Conservation (phyloP, 805 yeast genomes). For the Starmerella khaoyaiensis region DNA sequence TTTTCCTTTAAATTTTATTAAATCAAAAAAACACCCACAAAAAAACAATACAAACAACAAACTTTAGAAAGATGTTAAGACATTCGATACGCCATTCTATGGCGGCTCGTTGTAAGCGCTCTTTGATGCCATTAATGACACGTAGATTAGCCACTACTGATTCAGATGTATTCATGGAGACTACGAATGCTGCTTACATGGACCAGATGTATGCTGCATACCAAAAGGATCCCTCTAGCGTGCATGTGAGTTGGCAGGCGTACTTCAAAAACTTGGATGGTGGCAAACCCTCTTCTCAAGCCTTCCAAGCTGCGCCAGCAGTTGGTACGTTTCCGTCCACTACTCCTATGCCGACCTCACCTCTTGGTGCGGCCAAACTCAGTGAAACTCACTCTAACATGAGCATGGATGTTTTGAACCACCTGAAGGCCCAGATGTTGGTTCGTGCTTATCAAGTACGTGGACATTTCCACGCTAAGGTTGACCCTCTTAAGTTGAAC, state of each 20-base stretch:
- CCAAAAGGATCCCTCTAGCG: slow-evolving; percentile 79
- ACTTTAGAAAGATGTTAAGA: too few relatives aligned
- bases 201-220: slow-evolving; percentile 97
- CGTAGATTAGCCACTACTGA: slow-evolving; percentile 18
- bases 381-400: slow-evolving; percentile 35
- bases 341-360: slow-evolving; percentile 49
- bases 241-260: slow-evolving; percentile 90
- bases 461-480: slow-evolving; percentile 90
- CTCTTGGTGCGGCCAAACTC: slow-evolving; percentile 30
- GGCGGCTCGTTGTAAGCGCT: too few relatives aligned
- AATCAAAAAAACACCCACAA: too few relatives aligned
- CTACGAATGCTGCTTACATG: slow-evolving; percentile 78
- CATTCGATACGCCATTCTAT: too few relatives aligned
- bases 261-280: slow-evolving; percentile 84
- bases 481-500: slow-evolving; percentile 88
- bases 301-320: slow-evolving; percentile 87
- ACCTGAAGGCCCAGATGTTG: slow-evolving; percentile 86
- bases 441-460: slow-evolving; percentile 98
- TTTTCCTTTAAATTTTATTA: too few relatives aligned
- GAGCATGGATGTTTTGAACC: slow-evolving; percentile 33
- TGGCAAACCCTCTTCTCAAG: slow-evolving; percentile 52
- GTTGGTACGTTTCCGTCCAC: slow-evolving; percentile 8
- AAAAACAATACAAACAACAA: too few relatives aligned
- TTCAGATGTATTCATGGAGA: slow-evolving; percentile 64
- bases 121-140: too few relatives aligned